These are phyloP conservation scores for Volvox carteri DNA, from an alignment of 163 green algal genomes.

Conservation along the genomic window DNA sequence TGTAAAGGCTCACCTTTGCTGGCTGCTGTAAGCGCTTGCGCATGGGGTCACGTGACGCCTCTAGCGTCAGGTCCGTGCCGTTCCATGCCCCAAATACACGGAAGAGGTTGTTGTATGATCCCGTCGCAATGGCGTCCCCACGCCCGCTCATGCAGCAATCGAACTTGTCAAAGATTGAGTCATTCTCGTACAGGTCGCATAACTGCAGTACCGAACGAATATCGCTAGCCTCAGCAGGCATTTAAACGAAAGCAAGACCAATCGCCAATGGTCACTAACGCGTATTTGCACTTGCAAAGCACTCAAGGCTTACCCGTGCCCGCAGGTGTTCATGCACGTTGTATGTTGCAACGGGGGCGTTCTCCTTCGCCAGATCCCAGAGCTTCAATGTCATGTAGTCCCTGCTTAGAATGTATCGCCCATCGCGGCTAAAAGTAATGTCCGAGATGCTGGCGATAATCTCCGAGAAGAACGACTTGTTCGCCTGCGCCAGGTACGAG, in stretches of 20 bases:
- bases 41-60: constrained; percentile 88
- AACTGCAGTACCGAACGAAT: constrained; percentile 81
- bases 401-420: constrained; percentile 91
- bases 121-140: constrained; percentile 87
- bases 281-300: too few species aligned
- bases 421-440: constrained; percentile 92
- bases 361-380: constrained; percentile 96
- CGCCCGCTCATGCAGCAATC: constrained; percentile 92
- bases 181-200: constrained; percentile 99
- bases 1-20: constrained; percentile 72
- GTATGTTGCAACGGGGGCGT: constrained; percentile 86
- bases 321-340: constrained; percentile 95
- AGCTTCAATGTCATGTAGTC: constrained; percentile 99
- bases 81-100: constrained; percentile 80
- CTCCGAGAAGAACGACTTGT: constrained; percentile 96
- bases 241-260: too few species aligned
- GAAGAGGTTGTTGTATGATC: constrained; percentile 97
- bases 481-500: constrained; percentile 58
- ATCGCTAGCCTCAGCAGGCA: too few species aligned
- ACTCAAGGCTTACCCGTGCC: constrained; percentile 68
- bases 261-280: too few species aligned
- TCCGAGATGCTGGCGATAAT: constrained; percentile 97
- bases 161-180: constrained; percentile 99
- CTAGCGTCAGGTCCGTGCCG: constrained; percentile 81
- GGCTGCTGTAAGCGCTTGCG: constrained; percentile 67